Evolutionary conservation across 805 yeast species (phyloP), one percentile per base, ranked within the genome.

Genomic region (Helenozyma rhizophorensis): DNA sequence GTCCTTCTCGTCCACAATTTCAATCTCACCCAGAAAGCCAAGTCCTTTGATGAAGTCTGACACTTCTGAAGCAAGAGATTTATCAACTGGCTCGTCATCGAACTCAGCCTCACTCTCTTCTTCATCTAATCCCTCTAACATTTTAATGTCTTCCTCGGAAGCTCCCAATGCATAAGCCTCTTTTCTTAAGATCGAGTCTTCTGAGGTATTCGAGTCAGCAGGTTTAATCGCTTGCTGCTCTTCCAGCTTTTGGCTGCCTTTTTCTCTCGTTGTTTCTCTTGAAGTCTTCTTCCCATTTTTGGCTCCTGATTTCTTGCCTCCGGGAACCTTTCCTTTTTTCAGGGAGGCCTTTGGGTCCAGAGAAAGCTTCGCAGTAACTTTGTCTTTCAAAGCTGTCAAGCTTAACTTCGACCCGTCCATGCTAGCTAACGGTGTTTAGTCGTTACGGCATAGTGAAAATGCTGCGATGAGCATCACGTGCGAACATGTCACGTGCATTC

Each of bases 141-240:
- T 58, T 27, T 74, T 71, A 28, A 89, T 53, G 55, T 88, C 97
- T 14, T 79, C 89, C 45, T 84, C 93, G 11, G 86, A 72, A 14
- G 96, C 97, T 21, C 97, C 96, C 18, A 89, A 61, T 14, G 79
- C 80, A 10, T 80, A 54, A 2, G 95, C 94, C 61, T 83, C 94
- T 39, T 78, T 75, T 45, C 83, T 78, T 30, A 85, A 55, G 2
- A 64, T 37, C 3, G 62, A 72, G n/a, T 37, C 51, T 13, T 38
- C 40, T 9, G 42, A 37, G 13, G 34, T 34, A 15, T 42, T 34
- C 7, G 35, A 32, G 32, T 30, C 35, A 21, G 31, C 26, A 30
- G 31, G 40, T 32, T 49, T 51, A 12, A 47, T 44, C 22, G 34
- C 42, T 23, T 25, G 30, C 28, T 24, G 27, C 33, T 29, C 33